phyloP scores from a whole-genome alignment of 2,329 filamentous ascomycete species.

The Colletotrichum endophyticum region DNA sequence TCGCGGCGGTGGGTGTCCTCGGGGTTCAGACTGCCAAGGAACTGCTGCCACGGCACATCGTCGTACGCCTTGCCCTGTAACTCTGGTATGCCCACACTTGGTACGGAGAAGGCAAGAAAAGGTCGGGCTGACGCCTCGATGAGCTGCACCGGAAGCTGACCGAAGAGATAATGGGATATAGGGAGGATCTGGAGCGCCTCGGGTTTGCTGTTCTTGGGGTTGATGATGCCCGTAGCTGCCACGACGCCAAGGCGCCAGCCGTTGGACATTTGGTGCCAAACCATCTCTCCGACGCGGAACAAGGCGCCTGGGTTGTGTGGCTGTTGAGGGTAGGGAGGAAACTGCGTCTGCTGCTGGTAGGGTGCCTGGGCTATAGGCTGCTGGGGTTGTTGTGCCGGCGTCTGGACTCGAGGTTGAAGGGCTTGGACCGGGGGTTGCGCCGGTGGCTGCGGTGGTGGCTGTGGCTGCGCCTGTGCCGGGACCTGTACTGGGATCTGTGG shows the following conservation, averaged over 20 bases:
- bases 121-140: slow-evolving; percentile 48
- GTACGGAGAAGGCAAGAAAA: slow-evolving; percentile 57
- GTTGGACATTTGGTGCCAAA: slow-evolving; percentile 53
- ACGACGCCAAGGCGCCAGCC: slow-evolving; percentile 56
- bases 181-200: slow-evolving; percentile 40
- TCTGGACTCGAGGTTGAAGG: neutral
- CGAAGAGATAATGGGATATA: slow-evolving; percentile 41
- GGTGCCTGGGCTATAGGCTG: neutral
- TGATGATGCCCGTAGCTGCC: slow-evolving; percentile 30
- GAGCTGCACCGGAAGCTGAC: slow-evolving; percentile 42
- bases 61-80: slow-evolving; percentile 45
- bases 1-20: slow-evolving; percentile 43
- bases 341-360: slow-evolving; percentile 10
- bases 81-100: slow-evolving; percentile 42
- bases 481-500: neutral
- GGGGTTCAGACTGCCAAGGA: slow-evolving; percentile 33
- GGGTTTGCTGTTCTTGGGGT: slow-evolving; percentile 24
- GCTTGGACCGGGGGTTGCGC: neutral
- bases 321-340: slow-evolving; percentile 16
- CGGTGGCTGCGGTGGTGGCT: neutral
- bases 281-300: slow-evolving; percentile 54
- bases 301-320: slow-evolving; percentile 30
- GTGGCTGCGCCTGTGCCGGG: neutral
- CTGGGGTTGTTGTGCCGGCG: slow-evolving; percentile 3
- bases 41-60: slow-evolving; percentile 45